These are phyloP conservation scores for Peniophora sp. DNA, from an alignment of 1,284 basidiomycete genomes.

Conservation along the genomic window DNA sequence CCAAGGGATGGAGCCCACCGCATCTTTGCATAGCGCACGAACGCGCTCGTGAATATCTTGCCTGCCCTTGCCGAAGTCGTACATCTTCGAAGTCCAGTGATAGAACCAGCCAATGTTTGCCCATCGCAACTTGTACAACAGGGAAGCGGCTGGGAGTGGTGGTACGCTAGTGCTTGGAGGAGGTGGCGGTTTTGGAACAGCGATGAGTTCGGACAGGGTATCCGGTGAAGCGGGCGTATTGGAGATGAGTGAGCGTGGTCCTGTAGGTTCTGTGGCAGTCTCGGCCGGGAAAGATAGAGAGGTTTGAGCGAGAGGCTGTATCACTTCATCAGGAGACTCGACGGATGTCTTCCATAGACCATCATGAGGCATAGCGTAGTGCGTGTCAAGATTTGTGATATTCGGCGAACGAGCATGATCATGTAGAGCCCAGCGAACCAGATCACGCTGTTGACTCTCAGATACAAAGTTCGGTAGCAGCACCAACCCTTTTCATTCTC, in stretches of 20 bases:
- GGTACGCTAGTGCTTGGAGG: constrained; percentile 48
- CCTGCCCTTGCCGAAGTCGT: constrained; percentile 71
- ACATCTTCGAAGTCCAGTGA: constrained; percentile 88
- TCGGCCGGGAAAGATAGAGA: constrained; percentile 13
- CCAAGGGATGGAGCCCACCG: constrained; percentile 66
- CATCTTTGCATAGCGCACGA: constrained; percentile 49
- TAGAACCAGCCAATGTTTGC: constrained; percentile 91
- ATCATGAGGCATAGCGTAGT: constrained; percentile 65
- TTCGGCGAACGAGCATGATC: constrained; percentile 76
- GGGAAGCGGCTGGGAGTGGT: constrained; percentile 35
- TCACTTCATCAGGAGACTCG: constrained; percentile 22
- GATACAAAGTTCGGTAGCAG: constrained; percentile 69
- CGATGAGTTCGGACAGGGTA: constrained; percentile 37
- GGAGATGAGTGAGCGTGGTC: constrained; percentile 59
- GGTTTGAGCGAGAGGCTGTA: constrained; percentile 30
- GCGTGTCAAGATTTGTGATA: constrained; percentile 80
- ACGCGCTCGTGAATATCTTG: constrained; percentile 54
- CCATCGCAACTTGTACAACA: constrained; percentile 78
- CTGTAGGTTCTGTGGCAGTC: constrained; percentile 23
- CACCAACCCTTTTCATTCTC: constrained; percentile 59
- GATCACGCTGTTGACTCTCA: constrained; percentile 48
- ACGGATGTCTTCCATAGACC: constrained; percentile 69
- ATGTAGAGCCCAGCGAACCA: constrained; percentile 64
- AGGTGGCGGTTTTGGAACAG: constrained; percentile 47
- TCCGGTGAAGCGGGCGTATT: constrained; percentile 53